phyloP scores from a whole-genome alignment of 495 filamentous ascomycete species.

The Aspergillus steynii region DNA sequence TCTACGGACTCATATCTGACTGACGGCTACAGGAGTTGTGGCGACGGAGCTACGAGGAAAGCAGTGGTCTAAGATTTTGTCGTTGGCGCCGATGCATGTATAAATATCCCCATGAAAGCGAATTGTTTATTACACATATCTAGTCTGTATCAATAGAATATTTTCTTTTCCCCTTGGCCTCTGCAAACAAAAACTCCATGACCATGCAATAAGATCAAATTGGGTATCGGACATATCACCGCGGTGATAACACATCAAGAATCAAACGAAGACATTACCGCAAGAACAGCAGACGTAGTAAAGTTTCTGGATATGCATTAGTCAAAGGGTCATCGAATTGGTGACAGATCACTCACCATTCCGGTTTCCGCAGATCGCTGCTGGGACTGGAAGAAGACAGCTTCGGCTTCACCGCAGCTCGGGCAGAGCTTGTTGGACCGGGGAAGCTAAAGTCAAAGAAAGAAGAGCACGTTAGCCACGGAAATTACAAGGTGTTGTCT shows the following conservation, averaged over 20 bases:
- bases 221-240: conserved; percentile 38
- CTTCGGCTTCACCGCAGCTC: conserved; percentile 77
- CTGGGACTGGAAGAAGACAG: conserved; percentile 98
- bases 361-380: conserved; percentile 94
- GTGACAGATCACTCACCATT: conserved; percentile 67
- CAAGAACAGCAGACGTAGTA: conserved; percentile 96
- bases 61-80: conserved; percentile 97
- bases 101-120: conserved; percentile 53
- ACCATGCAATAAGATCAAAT: conserved; percentile 25
- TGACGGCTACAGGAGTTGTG: conserved; percentile 64
- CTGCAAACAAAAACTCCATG: conserved; percentile 26
- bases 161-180: conserved; percentile 15
- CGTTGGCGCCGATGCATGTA: conserved; percentile 89
- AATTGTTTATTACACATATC: conserved; percentile 31
- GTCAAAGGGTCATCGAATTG: conserved; percentile 4
- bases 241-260: conserved; percentile 21
- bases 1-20: conserved; percentile 12
- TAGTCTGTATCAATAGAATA: conserved; percentile 39
- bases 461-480: conserved; percentile 49
- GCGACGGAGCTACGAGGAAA: conserved; percentile 82
- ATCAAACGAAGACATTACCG: conserved; percentile 76
- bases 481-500: conserved; percentile 15
- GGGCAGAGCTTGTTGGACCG: conserved; percentile 81
- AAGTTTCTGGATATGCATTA: conserved; percentile 68
- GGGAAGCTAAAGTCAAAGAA: conserved; percentile 66